Base-by-base conservation (phyloP, 2,329 filamentous ascomycete species). In the Aspergillus caelatus region DNA sequence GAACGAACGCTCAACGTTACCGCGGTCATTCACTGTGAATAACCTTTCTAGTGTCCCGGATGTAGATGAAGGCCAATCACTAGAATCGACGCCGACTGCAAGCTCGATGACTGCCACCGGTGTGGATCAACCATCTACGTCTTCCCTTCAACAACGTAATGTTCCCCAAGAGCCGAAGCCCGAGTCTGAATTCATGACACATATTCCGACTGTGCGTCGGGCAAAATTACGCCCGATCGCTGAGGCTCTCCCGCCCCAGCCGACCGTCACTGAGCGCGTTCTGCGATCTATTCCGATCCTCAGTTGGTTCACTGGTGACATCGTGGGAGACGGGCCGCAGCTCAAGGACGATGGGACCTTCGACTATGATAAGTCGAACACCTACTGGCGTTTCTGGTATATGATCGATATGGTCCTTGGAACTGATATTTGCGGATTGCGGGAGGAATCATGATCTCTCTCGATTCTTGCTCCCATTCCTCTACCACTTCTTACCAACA, bases 191-290 rank as follows among this genome's bases (percentile, higher is more conserved):
- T 82, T 77, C 70, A 82, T 82, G 79, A 77, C 86, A 41, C 83
- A 83, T 62, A 91, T 92, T 70, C 89, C 89, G 4, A 87, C 85
- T 1, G 90, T 90, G 36, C 86, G 88, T 57, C 85, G 86, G 64
- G 86, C 85, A 36, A 85, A 84, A 70, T 83, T 93, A 46, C 84
- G 90, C 41, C 88, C 90, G 1, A 86, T 90, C 54, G 86, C 90
- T 65, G 87, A 91, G 77, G 91, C 91, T 10, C 83, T 93, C 32
- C 85, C 90, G 16, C 90, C 90, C 3, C 88, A 90, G 69, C 87
- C 87, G 56, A 89, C 88, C 3, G 83, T 87, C 61, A 80, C 85
- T 41, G 88, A 91, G 76, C 85, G 88, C 58, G 74, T 91, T 23
- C 78, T 91, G 60, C 85, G 85, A 67, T 86, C 85, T 60, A 86